Evolutionary conservation across 345 rosid genomes (phyloP).

Genomic region (Dovyalis caffra): DNA sequence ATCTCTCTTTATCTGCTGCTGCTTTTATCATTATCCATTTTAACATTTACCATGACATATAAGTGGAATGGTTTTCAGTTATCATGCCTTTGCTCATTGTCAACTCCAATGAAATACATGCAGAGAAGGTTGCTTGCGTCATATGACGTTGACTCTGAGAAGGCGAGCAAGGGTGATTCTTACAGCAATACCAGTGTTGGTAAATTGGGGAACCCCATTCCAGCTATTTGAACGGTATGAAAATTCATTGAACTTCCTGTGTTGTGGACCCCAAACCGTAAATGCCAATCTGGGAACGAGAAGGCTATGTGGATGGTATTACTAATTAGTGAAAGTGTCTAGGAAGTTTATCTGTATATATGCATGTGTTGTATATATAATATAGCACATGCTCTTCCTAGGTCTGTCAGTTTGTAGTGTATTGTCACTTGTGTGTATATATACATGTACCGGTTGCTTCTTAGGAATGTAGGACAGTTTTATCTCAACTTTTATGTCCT

Average conservation of each 20-base stretch:
- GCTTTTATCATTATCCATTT: background rate
- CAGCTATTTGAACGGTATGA: constrained; percentile 24
- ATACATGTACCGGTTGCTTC: background rate
- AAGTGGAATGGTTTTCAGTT: background rate
- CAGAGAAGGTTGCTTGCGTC: constrained; percentile 47
- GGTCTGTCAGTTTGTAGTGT: constrained; percentile 5
- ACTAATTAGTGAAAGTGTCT: background rate
- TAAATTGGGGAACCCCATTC: constrained; percentile 25
- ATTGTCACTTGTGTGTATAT: constrained; percentile 14
- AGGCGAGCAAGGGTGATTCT: constrained; percentile 16
- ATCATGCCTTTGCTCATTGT: background rate
- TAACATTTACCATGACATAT: background rate
- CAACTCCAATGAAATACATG: constrained; percentile 1
- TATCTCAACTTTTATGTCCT: background rate
- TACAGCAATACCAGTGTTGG: constrained; percentile 6
- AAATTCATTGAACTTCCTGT: background rate
- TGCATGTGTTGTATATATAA: background rate
- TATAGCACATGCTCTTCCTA: background rate
- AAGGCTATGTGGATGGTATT: background rate
- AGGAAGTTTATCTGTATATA: background rate
- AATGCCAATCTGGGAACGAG: constrained; percentile 1
- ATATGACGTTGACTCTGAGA: constrained; percentile 21
- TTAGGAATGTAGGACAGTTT: constrained; percentile 1
- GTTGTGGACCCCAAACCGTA: background rate
- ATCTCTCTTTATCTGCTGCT: background rate